A percentile compares a stretch with the other conserved stretches of the same genome.
Conservation (phyloP, 2,329 filamentous ascomycete species). For the Zymoseptoria ardabiliae region DNA sequence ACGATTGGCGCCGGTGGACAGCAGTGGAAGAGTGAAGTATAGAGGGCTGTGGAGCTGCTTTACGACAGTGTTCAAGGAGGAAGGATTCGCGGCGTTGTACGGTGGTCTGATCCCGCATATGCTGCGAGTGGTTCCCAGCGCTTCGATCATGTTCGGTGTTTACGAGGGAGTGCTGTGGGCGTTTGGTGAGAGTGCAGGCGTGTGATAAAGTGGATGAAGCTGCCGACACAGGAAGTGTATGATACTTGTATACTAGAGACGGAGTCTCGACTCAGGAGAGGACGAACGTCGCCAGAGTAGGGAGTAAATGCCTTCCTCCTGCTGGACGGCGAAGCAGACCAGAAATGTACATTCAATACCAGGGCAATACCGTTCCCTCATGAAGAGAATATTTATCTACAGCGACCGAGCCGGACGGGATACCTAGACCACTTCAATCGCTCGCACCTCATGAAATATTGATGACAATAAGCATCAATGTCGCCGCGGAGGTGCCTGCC, state of each 20-base stretch:
- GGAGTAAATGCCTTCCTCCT: not conserved
- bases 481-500: not conserved
- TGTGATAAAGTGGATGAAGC: conserved; percentile 14
- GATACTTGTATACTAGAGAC: not conserved
- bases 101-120: conserved; percentile 88
- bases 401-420: no score
- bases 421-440: no score
- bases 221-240: not conserved
- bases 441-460: not conserved
- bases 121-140: conserved; percentile 81
- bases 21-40: conserved; percentile 60
- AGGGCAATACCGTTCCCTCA: no score
- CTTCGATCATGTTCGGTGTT: conserved; percentile 95
- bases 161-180: conserved; percentile 50
- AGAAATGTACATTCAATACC: no score
- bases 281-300: not conserved
- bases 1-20: conserved; percentile 66
- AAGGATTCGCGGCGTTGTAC: conserved; percentile 78
- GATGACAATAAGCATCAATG: not conserved
- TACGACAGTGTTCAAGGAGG: conserved; percentile 77
- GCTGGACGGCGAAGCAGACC: no score
- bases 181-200: conserved; percentile 39
- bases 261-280: not conserved
- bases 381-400: no score
- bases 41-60: conserved; percentile 85